Conservation (phyloP, 768 basidiomycete species). For the Tulasnella sp. region DNA sequence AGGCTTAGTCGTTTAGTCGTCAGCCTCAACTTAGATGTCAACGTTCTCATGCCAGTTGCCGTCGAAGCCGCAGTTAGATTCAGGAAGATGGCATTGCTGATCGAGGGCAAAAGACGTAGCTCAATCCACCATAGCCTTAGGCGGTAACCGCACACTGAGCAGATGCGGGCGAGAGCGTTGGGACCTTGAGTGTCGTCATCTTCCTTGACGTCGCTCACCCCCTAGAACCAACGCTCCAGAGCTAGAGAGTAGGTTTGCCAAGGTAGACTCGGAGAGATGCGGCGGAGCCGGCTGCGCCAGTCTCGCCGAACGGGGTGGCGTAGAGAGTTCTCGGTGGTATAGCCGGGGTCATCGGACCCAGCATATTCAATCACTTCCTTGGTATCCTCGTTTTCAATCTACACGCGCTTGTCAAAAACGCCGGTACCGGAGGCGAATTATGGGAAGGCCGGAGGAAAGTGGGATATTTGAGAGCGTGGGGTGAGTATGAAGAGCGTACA, state of each 20-base stretch:
- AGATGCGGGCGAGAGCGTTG: neutral
- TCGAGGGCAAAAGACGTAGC: constrained; percentile 15
- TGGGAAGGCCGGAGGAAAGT: neutral
- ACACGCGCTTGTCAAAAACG: constrained; percentile 1
- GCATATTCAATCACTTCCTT: constrained; percentile 20
- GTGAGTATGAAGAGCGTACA: neutral
- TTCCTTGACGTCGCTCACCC: constrained; percentile 8
- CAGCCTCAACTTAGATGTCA: neutral
- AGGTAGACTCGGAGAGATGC: neutral
- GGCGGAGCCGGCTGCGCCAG: constrained; percentile 1
- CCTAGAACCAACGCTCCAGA: neutral
- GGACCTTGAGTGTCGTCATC: neutral
- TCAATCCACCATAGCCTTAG: neutral
- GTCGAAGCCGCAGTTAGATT: neutral
- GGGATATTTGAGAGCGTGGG: too few species aligned
- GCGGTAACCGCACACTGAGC: neutral
- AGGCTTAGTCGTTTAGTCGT: too few species aligned
- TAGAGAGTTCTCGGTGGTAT: constrained; percentile 10
- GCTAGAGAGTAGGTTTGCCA: neutral
- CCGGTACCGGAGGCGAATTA: neutral
- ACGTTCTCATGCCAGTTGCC: neutral
- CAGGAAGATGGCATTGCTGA: neutral
- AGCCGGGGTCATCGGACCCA: constrained; percentile 11
- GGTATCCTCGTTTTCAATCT: neutral
- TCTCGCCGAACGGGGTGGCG: neutral